Conservation (phyloP, 2,329 filamentous ascomycete genomes). For the Colletotrichum brevisporum region DNA sequence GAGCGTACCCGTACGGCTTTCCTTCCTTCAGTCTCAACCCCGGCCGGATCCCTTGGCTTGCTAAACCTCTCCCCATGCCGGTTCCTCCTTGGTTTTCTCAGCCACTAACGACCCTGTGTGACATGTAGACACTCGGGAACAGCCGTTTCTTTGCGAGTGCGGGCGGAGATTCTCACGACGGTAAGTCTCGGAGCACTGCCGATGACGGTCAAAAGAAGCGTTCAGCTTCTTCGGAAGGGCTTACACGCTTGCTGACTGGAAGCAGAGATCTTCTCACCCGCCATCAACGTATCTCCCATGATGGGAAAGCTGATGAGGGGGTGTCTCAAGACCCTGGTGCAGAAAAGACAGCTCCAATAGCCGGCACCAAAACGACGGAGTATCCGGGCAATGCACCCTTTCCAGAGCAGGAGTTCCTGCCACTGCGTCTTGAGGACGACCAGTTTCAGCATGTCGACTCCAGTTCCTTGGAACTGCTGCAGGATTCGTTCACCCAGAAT, state of each 20-base stretch:
- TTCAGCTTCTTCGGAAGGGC: too few relatives aligned
- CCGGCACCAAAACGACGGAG: too few relatives aligned
- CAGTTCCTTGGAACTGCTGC: neutral
- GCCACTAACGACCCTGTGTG: neutral
- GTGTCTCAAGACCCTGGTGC: neutral
- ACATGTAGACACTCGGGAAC: slow-evolving; percentile 51
- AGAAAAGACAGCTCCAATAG: too few relatives aligned
- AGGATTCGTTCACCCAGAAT: neutral
- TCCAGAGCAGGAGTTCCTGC: too few relatives aligned
- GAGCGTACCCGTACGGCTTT: slow-evolving; percentile 47
- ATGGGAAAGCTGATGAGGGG: neutral
- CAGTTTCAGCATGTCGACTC: too few relatives aligned
- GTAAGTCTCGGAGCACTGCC: slow-evolving; percentile 41
- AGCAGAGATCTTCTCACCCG: slow-evolving; percentile 14
- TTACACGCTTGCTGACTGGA: neutral
- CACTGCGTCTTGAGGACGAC: too few relatives aligned
- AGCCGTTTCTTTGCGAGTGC: slow-evolving; percentile 50
- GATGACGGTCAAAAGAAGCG: neutral
- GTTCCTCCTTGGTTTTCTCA: too few relatives aligned
- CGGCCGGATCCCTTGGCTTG: too few relatives aligned
- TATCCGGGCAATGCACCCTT: too few relatives aligned
- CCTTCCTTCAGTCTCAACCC: neutral
- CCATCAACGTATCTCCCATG: neutral
- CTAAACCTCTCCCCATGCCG: too few relatives aligned
- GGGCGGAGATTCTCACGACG: slow-evolving; percentile 48